These are phyloP conservation scores for Calocybe gambosa DNA, from an alignment of 1,284 basidiomycete genomes.

Conservation along the genomic window DNA sequence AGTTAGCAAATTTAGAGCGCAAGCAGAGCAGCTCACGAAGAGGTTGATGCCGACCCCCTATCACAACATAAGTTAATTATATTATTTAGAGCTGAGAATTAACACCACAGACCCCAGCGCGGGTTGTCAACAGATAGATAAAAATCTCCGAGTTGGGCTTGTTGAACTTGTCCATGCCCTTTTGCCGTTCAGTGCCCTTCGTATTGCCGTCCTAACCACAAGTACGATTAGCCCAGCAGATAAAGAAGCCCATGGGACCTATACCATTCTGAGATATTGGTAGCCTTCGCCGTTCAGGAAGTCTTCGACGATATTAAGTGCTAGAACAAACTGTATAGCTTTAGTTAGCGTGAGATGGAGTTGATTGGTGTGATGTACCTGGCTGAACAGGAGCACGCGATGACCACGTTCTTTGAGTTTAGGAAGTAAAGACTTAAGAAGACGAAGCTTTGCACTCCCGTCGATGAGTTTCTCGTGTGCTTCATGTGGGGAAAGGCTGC, in stretches of 20 bases:
- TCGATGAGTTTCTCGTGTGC: conserved; percentile 78
- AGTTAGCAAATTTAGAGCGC: not conserved
- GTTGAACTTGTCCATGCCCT: conserved; percentile 93
- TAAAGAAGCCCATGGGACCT: conserved; percentile 21
- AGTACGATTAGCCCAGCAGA: conserved; percentile 11
- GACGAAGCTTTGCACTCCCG: conserved; percentile 82
- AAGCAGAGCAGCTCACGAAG: conserved; percentile 29
- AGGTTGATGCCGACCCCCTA: conserved; percentile 87
- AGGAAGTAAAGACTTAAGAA: conserved; percentile 79
- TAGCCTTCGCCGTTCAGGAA: conserved; percentile 87
- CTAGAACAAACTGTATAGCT: conserved; percentile 78
- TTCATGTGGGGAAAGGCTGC: conserved; percentile 51
- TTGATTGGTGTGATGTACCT: conserved; percentile 49
- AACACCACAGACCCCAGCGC: conserved; percentile 71
- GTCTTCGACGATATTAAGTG: conserved; percentile 87
- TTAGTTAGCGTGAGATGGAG: not conserved
- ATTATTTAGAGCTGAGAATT: not conserved
- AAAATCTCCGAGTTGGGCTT: conserved; percentile 81
- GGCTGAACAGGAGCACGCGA: conserved; percentile 94
- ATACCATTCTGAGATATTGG: conserved; percentile 84
- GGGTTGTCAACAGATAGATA: conserved; percentile 88
- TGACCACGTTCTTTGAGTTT: conserved; percentile 89
- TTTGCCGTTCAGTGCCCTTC: conserved; percentile 83
- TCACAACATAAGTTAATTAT: conserved; percentile 7
- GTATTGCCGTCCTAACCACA: conserved; percentile 79